A percentile compares a stretch with the other conserved stretches of the same genome.
phyloP scores from a whole-genome alignment of 805 yeast genomes.

The Alloascoidea africana region DNA sequence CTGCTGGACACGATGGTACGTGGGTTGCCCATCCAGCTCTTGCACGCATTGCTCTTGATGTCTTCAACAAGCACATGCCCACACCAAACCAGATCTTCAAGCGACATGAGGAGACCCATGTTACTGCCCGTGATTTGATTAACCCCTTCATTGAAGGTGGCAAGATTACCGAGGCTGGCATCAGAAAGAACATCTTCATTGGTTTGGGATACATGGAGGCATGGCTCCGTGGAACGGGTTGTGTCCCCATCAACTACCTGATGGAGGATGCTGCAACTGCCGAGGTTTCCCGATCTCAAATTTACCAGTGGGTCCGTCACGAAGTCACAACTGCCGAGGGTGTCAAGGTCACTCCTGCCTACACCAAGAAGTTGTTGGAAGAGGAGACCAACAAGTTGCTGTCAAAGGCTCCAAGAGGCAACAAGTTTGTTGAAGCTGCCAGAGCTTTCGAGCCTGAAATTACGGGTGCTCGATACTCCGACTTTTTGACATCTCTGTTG shows the following conservation, averaged over 20 bases:
- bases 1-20: constrained; percentile 61
- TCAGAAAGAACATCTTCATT: constrained; percentile 44
- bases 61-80: constrained; percentile 62
- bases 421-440: constrained; percentile 41
- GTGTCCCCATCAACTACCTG: constrained; percentile 59
- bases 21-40: constrained; percentile 71
- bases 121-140: constrained; percentile 45
- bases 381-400: constrained; percentile 43
- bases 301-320: constrained; percentile 65
- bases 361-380: constrained; percentile 31
- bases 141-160: constrained; percentile 46
- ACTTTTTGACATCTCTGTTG: constrained; percentile 51
- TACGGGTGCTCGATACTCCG: constrained; percentile 43
- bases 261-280: constrained; percentile 77
- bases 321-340: constrained; percentile 43
- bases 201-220: constrained; percentile 62
- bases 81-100: constrained; percentile 57
- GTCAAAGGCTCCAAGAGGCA: constrained; percentile 26
- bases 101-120: constrained; percentile 29
- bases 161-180: constrained; percentile 47
- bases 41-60: constrained; percentile 48
- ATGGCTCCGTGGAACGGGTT: constrained; percentile 57
- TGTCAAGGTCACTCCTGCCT: constrained; percentile 31
- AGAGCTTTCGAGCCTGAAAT: constrained; percentile 48
- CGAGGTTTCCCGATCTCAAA: constrained; percentile 59